Evolutionary conservation across 2,329 filamentous ascomycete genomes (phyloP).

Genomic region (Sordariomycetes sp.): DNA sequence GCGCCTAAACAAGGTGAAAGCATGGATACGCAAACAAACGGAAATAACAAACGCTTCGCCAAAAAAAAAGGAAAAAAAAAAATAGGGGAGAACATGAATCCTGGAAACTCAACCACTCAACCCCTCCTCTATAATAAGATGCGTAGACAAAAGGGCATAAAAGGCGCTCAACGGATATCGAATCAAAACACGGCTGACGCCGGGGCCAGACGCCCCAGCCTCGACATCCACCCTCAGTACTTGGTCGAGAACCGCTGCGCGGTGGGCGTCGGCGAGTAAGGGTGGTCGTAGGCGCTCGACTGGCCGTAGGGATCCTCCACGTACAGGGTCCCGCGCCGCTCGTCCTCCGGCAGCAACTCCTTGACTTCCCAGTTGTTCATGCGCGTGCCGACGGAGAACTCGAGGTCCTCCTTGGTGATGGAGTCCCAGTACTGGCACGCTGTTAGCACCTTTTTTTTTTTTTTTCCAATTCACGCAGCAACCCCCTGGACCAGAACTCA

Average conservation of each 20-base stretch:
- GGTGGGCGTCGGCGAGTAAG: slow-evolving; percentile 27
- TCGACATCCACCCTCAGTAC: slow-evolving; percentile 21
- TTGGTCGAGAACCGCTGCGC: slow-evolving; percentile 29
- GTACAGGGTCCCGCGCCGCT: slow-evolving; percentile 61
- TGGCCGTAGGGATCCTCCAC: slow-evolving; percentile 52
- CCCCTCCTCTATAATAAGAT: not conserved
- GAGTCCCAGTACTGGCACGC: slow-evolving; percentile 90
- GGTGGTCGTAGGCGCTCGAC: slow-evolving; percentile 36
- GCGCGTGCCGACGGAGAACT: slow-evolving; percentile 91
- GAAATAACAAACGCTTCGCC: slow-evolving; percentile 6
- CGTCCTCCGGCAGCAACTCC: slow-evolving; percentile 71
- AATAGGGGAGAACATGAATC: not conserved
- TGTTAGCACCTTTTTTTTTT: too few relatives aligned
- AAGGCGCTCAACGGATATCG: not conserved
- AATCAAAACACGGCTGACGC: not conserved
- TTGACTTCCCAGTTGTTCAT: slow-evolving; percentile 99
- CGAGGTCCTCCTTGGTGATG: slow-evolving; percentile 94
- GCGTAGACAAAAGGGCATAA: not conserved
- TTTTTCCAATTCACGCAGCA: too few relatives aligned
- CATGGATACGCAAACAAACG: slow-evolving; percentile 5
- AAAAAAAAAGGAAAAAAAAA: not conserved
- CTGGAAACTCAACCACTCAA: not conserved
- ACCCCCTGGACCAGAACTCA: slow-evolving; percentile 16
- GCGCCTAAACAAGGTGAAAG: not conserved
- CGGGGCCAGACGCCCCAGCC: not conserved